Evolutionary conservation across 192 early-diverging fungal species (phyloP), one percentile per base, ranked within the genome.

Genomic region (Backusella parvicylindrica): DNA sequence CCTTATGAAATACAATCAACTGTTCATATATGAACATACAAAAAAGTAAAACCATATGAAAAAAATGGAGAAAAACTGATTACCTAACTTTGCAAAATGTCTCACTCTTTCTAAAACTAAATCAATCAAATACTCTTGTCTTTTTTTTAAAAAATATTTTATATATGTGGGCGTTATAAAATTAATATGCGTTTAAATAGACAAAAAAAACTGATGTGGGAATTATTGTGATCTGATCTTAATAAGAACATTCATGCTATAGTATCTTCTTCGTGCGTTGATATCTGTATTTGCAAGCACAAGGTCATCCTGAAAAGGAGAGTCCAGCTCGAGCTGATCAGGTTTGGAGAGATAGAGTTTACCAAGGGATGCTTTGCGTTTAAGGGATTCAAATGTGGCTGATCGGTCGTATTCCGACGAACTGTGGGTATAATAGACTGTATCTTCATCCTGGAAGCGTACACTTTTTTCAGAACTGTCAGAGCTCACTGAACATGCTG

Each of bases 401-500:
- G 72, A 64, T 41, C 72, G 72, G 32, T 73, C 72, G 66, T 73
- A 73, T 30, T 73, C 72, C 43, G 60, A 33, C 7, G 72, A 33
- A 21, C 72, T 73, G 12, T 73, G 72, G 23, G 72, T 73, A 73
- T 73, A 73, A 73, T 30, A 73, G 16, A 73, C 41, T 9, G 72
- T 73, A 26, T 73, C 63, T 12, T 33, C 33, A 6, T 36, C 3
- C 18, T 65, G 33, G n/a, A 73, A 73, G 32, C 26, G 60, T 3
- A 73, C 72, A 7, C 60, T 65, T 43, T 73, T 73, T 30, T 32
- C 31, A 7, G 71, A 72, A 12, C 36, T 38, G 36, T 38, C 21
- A 60, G 71, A 72, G 9, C 30, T 18, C 31, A 32, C 33, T 35
- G 47, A 60, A 5, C 35, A 72, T 21, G 66, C 37, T 38, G 66